Conservation (phyloP, 768 basidiomycete species). For the Lactarius deliciosus region DNA sequence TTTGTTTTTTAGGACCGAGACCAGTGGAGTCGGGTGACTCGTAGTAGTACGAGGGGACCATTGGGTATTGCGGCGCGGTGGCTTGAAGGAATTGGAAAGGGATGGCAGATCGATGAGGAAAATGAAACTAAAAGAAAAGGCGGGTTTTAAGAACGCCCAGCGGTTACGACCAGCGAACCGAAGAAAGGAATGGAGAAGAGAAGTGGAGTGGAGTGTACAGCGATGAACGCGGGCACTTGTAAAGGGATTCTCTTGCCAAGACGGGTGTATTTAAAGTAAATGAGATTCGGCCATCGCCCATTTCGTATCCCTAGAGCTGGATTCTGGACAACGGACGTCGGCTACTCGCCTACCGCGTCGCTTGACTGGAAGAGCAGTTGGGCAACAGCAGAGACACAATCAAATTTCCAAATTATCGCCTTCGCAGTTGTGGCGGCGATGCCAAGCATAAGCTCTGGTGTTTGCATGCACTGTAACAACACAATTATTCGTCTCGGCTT, state of each 20-base stretch:
- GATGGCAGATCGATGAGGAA: not conserved
- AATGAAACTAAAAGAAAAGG: not conserved
- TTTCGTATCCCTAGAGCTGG: too few species aligned
- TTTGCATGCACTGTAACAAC: not conserved
- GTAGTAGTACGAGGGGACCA: not conserved
- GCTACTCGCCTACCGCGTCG: too few species aligned
- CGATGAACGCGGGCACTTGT: not conserved
- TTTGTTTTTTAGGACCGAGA: not conserved
- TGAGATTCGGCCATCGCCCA: too few species aligned
- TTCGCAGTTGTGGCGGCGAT: not conserved
- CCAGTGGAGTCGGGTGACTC: not conserved
- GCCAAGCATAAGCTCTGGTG: not conserved
- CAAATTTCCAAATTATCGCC: too few species aligned
- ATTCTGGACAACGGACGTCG: too few species aligned
- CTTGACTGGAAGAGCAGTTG: too few species aligned
- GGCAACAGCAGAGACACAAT: too few species aligned
- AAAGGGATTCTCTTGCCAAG: not conserved
- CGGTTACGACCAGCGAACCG: conserved; percentile 15
- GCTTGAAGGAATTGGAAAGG: not conserved
- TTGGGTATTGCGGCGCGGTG: not conserved
- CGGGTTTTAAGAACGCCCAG: conserved; percentile 8
- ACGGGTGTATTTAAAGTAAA: conserved; percentile 4
- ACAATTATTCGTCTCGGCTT: not conserved
- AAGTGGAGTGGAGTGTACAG: not conserved
- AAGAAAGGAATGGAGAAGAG: not conserved